These are phyloP conservation scores for Cubamyces lactineus DNA, from an alignment of 768 basidiomycete species.

Conservation along the genomic window DNA sequence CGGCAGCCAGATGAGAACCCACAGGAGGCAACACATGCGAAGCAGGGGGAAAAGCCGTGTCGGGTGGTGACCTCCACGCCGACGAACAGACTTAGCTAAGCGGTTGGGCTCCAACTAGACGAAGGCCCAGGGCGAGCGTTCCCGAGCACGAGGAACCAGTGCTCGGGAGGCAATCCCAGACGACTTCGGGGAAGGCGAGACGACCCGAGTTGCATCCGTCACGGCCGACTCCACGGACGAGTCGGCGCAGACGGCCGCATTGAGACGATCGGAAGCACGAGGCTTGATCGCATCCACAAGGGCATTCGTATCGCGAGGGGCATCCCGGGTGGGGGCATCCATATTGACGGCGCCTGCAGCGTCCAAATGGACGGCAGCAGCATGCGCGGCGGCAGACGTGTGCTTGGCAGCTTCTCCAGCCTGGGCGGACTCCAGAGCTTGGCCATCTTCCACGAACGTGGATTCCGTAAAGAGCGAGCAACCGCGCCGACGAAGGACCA, in stretches of 20 bases:
- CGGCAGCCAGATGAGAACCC: too few relatives aligned
- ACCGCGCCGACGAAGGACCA: neutral
- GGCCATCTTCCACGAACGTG: neutral
- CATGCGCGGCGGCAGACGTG: neutral
- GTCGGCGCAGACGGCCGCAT: neutral
- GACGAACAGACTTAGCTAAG: neutral
- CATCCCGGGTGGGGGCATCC: slow-evolving; percentile 2
- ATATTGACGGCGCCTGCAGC: neutral
- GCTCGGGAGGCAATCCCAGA: neutral
- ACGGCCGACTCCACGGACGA: neutral
- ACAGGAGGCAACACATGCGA: too few relatives aligned
- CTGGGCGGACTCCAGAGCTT: neutral
- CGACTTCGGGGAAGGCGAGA: neutral
- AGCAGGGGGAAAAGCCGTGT: neutral
- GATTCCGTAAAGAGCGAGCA: neutral
- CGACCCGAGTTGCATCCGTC: neutral
- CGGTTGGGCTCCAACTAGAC: too few relatives aligned
- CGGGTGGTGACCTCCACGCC: neutral
- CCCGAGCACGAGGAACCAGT: neutral
- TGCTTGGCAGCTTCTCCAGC: slow-evolving; percentile 1
- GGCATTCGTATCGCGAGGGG: neutral
- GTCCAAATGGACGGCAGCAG: neutral
- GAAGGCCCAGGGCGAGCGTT: slow-evolving; percentile 1
- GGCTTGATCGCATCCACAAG: neutral
- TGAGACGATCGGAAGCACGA: neutral